Base-by-base conservation (phyloP, 2,329 filamentous ascomycete genomes). In the Massarina eburnea region DNA sequence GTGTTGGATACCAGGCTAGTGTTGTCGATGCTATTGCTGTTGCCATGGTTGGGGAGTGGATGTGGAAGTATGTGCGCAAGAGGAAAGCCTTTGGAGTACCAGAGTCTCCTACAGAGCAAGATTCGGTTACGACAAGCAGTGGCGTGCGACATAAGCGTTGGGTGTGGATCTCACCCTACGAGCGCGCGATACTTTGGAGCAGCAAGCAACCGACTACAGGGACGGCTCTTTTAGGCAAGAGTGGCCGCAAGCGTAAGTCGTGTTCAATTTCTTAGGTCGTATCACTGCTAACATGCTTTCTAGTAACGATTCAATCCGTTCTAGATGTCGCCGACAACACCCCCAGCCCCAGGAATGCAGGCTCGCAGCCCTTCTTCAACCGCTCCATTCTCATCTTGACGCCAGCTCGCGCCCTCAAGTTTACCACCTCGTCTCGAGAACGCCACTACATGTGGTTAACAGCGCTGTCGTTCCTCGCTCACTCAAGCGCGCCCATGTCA, bases 101-200 rank as follows among this genome's bases (percentile, higher is more conserved):
- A 3, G 88, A 91, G 35, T 14, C 76, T 64, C 77, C 79, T 35
- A 61, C 69, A 24, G 78, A 76, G 19, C 82, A 80, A 55, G 80
- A 78, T 49, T 79, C 80, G 27, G 60, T 65, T 84, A 91, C 62
- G 84, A 88, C 70, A 84, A 80, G 76, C 54, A 83, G 80, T 58
- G 83, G 83, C 55, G 87, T 80, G 4, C 75, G 94, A 22, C 94
- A 99, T 69, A 96, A 91, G 74, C 82, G 94, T 68, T 99, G 94
- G 94, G 94, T 99, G 2, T 99, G 94, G 94, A 81, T 99, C 52
- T 94, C 92, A 15, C 94, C 94, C 2, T 97, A 99, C 64, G 94
- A 99, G 72, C 81, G 91, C 52, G 87, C 92, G 10, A 92, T 99
- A 49, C 89, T 99, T 70, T 99, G 94, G 94, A 96, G 92, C 71